Conservation (phyloP, 2,329 filamentous ascomycete genomes). For the Microcyclosporella mali region DNA sequence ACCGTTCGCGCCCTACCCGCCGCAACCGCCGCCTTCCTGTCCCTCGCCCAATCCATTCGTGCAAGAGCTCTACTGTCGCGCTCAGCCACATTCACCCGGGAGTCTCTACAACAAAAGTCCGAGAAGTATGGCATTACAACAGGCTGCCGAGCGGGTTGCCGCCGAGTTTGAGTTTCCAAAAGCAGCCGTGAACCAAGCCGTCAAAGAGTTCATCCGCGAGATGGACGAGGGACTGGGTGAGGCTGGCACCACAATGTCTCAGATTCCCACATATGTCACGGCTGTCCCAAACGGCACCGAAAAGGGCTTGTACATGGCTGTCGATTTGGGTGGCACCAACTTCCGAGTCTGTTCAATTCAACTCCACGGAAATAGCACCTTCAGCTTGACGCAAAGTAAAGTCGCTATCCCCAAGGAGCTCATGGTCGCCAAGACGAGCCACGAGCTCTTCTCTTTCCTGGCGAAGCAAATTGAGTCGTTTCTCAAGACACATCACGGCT, state of each 20-base stretch:
- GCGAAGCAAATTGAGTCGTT: constrained; percentile 89
- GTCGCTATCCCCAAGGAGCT: constrained; percentile 82
- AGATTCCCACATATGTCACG: constrained; percentile 96
- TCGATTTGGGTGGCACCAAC: constrained; percentile 97
- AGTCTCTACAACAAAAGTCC: constrained; percentile 26
- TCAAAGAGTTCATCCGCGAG: constrained; percentile 78
- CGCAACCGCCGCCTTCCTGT: constrained; percentile 23
- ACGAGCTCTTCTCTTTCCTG: constrained; percentile 85
- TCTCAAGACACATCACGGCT: constrained; percentile 78
- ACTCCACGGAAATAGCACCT: constrained; percentile 89
- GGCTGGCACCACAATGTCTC: constrained; percentile 76
- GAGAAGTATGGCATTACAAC: constrained; percentile 49
- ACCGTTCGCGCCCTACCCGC: constrained; percentile 7
- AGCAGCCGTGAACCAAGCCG: constrained; percentile 69
- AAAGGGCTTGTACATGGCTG: constrained; percentile 94
- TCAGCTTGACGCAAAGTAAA: constrained; percentile 88
- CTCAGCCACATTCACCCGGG: constrained; percentile 24
- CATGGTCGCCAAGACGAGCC: constrained; percentile 81
- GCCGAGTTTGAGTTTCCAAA: constrained; percentile 79
- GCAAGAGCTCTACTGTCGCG: constrained; percentile 31
- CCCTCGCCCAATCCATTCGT: constrained; percentile 31
- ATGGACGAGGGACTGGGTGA: constrained; percentile 81
- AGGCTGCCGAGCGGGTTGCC: constrained; percentile 73
- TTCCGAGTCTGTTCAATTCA: constrained; percentile 95
- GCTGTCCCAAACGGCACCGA: constrained; percentile 94